These are phyloP conservation scores for Davidsoniella australis DNA, from an alignment of 2,329 filamentous ascomycete species.

Conservation along the genomic window DNA sequence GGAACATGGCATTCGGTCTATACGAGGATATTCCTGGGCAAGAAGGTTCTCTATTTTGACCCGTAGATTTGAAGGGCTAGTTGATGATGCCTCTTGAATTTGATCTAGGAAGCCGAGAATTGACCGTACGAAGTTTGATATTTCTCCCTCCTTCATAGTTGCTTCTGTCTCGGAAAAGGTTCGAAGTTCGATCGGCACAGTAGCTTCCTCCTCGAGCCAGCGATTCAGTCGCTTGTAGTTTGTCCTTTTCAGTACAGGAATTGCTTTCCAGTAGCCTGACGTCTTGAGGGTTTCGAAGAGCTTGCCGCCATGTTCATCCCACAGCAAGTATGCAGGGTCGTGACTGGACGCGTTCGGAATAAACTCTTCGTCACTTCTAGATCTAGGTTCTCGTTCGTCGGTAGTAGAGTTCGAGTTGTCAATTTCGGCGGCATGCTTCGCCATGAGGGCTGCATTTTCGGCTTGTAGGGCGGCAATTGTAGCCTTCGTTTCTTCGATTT, in stretches of 20 bases:
- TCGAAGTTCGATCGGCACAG: neutral
- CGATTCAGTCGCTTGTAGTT: slow-evolving; percentile 10
- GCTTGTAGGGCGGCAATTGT: slow-evolving; percentile 12
- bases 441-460: slow-evolving; percentile 11
- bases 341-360: slow-evolving; percentile 8
- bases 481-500: slow-evolving; percentile 19
- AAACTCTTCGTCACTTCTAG: slow-evolving; percentile 5
- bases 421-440: slow-evolving; percentile 7
- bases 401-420: neutral
- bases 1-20: neutral
- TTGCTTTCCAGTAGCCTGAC: slow-evolving; percentile 7
- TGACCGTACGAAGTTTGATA: slow-evolving; percentile 9
- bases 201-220: slow-evolving; percentile 7
- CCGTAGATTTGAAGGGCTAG: slow-evolving; percentile 1
- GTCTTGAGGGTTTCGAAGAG: slow-evolving; percentile 9
- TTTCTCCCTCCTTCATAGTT: slow-evolving; percentile 2
- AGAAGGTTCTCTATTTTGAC: slow-evolving; percentile 8
- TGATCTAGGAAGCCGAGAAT: slow-evolving; percentile 8
- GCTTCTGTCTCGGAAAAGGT: slow-evolving; percentile 5
- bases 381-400: neutral
- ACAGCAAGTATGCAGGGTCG: slow-evolving; percentile 10
- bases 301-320: slow-evolving; percentile 9
- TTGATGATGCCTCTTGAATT: neutral
- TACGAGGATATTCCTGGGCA: slow-evolving; percentile 8
- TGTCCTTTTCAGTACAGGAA: slow-evolving; percentile 10